phyloP scores from a whole-genome alignment of 2,329 filamentous ascomycete species.

The Fusarium liriodendri region DNA sequence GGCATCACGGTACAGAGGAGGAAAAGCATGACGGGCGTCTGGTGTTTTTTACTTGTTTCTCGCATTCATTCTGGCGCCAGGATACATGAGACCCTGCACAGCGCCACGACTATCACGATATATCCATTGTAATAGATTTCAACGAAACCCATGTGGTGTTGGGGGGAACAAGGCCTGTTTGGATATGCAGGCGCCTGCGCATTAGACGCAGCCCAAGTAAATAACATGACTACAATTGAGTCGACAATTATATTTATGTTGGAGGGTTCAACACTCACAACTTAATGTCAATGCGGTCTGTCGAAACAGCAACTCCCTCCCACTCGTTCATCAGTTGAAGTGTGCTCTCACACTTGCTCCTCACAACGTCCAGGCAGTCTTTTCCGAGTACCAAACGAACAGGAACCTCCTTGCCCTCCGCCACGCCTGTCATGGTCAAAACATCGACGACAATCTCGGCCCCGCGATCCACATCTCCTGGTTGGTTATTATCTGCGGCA shows the following conservation, averaged over 20 bases:
- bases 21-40: slow-evolving; percentile 44
- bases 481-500: slow-evolving; percentile 12
- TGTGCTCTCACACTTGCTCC: slow-evolving; percentile 56
- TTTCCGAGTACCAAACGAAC: neutral
- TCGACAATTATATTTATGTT: neutral
- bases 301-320: slow-evolving; percentile 48
- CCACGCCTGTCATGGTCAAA: neutral
- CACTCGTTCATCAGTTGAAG: slow-evolving; percentile 61
- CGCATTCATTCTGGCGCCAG: slow-evolving; percentile 38
- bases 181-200: slow-evolving; percentile 33
- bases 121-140: slow-evolving; percentile 44
- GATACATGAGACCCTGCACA: slow-evolving; percentile 19
- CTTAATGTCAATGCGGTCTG: slow-evolving; percentile 30
- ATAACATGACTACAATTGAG: slow-evolving; percentile 3
- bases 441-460: neutral
- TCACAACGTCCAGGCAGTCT: slow-evolving; percentile 43
- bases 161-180: slow-evolving; percentile 15
- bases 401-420: neutral
- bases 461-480: neutral
- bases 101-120: slow-evolving; percentile 29
- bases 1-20: slow-evolving; percentile 33
- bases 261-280: neutral
- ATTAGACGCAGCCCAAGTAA: slow-evolving; percentile 14
- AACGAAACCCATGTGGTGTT: slow-evolving; percentile 36
- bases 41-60: slow-evolving; percentile 36